A percentile compares a stretch with the other conserved stretches of the same genome.
Conservation (phyloP, 768 basidiomycete genomes). For the Naganishia vishniacii region DNA sequence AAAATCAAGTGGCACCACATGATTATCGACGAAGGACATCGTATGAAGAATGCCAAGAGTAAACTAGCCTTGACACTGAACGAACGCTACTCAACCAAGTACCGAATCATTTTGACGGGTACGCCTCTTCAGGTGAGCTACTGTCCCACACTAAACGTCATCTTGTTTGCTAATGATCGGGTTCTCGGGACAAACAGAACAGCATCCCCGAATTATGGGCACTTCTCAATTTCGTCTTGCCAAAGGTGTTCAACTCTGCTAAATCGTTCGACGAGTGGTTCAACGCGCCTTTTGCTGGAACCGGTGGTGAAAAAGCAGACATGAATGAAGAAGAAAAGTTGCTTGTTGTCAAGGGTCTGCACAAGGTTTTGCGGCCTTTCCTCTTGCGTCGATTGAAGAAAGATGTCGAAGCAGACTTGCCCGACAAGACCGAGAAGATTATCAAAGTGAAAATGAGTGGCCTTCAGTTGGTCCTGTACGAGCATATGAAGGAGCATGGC, state of each 20-base stretch:
- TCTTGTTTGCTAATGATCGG: conserved; percentile 44
- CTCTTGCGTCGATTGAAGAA: conserved; percentile 86
- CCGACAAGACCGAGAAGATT: conserved; percentile 96
- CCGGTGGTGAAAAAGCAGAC: conserved; percentile 94
- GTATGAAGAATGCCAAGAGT: conserved; percentile 91
- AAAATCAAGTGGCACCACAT: conserved; percentile 95
- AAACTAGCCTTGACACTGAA: conserved; percentile 85
- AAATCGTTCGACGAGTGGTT: conserved; percentile 99
- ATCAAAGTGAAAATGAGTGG: conserved; percentile 94
- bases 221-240: conserved; percentile 55
- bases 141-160: background rate
- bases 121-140: conserved; percentile 69
- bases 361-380: conserved; percentile 94
- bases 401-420: conserved; percentile 90
- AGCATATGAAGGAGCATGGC: conserved; percentile 97
- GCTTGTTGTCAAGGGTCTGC: conserved; percentile 89
- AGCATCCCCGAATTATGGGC: conserved; percentile 52
- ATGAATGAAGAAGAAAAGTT: conserved; percentile 99
- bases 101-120: conserved; percentile 88
- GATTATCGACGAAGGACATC: conserved; percentile 97
- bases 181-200: conserved; percentile 34
- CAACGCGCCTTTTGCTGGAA: conserved; percentile 97
- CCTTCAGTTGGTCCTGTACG: conserved; percentile 83
- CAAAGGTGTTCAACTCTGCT: conserved; percentile 96
- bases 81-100: conserved; percentile 85